Conservation (phyloP, 345 rosid species). For the Pistacia integerrima region DNA sequence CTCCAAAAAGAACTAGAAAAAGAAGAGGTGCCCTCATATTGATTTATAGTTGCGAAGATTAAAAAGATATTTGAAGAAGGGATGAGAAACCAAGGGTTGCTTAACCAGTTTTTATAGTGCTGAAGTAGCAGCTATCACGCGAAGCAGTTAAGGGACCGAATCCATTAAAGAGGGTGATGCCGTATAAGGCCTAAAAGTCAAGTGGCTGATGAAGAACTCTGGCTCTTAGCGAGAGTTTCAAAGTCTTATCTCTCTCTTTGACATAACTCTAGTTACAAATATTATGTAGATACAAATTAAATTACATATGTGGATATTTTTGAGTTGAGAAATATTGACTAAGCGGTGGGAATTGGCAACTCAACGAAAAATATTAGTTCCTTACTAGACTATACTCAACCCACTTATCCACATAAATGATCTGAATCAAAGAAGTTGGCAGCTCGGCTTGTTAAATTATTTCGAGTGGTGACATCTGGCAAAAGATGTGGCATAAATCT, state of each 20-base stretch:
- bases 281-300: no score
- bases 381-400: no score
- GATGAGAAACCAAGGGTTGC: background rate
- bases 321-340: background rate
- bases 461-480: no score
- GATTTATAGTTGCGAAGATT: background rate
- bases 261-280: background rate
- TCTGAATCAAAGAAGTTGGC: no score
- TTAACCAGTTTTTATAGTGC: background rate
- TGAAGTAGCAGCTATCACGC: background rate
- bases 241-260: background rate
- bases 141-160: background rate
- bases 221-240: background rate
- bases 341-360: background rate
- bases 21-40: constrained; percentile 8
- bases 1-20: constrained; percentile 14
- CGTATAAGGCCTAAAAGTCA: background rate
- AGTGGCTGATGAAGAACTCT: background rate
- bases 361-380: background rate
- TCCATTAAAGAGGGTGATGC: background rate
- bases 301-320: background rate
- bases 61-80: background rate
- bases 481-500: no score
- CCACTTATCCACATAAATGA: no score
- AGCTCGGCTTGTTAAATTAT: no score